Conservation (phyloP, 208 protist genomes). For the Jaenimonas drosophilae region DNA sequence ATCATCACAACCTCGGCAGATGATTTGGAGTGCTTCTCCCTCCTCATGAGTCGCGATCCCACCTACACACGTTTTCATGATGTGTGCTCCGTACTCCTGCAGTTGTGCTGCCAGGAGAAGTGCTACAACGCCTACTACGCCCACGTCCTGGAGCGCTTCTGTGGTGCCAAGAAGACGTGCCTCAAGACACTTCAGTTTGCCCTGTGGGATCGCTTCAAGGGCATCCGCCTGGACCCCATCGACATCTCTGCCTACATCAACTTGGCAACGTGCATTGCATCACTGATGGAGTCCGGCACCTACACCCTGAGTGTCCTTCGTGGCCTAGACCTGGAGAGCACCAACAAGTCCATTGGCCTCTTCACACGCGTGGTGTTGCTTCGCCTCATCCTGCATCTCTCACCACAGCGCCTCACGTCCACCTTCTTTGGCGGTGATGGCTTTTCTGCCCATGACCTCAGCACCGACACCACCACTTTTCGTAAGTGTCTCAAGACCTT, state of each 20-base stretch:
- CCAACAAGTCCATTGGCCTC: slow-evolving; percentile 64
- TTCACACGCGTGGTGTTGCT: slow-evolving; percentile 70
- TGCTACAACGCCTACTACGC: slow-evolving; percentile 66
- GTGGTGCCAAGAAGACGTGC: slow-evolving; percentile 36
- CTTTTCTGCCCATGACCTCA: slow-evolving; percentile 35
- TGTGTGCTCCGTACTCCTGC: slow-evolving; percentile 44
- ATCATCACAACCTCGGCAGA: slow-evolving; percentile 40
- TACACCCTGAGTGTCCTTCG: slow-evolving; percentile 67
- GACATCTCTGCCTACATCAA: slow-evolving; percentile 71
- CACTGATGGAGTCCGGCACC: slow-evolving; percentile 38
- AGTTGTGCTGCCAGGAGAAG: slow-evolving; percentile 61
- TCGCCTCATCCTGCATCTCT: slow-evolving; percentile 53
- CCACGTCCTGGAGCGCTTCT: slow-evolving; percentile 65
- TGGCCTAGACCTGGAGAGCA: slow-evolving; percentile 69
- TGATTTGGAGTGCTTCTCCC: slow-evolving; percentile 68
- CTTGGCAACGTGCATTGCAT: slow-evolving; percentile 38
- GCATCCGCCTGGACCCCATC: slow-evolving; percentile 39
- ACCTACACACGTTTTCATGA: slow-evolving; percentile 59
- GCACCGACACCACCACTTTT: slow-evolving; percentile 41
- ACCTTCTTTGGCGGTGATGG: slow-evolving; percentile 80
- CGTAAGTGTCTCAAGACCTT: slow-evolving; percentile 40
- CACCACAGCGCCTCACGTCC: slow-evolving; percentile 31
- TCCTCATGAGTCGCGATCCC: slow-evolving; percentile 71
- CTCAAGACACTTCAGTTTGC: slow-evolving; percentile 71
- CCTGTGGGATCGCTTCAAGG: slow-evolving; percentile 78